Base-by-base conservation (phyloP, 2,329 filamentous ascomycete genomes). In the Fusarium domesticum region DNA sequence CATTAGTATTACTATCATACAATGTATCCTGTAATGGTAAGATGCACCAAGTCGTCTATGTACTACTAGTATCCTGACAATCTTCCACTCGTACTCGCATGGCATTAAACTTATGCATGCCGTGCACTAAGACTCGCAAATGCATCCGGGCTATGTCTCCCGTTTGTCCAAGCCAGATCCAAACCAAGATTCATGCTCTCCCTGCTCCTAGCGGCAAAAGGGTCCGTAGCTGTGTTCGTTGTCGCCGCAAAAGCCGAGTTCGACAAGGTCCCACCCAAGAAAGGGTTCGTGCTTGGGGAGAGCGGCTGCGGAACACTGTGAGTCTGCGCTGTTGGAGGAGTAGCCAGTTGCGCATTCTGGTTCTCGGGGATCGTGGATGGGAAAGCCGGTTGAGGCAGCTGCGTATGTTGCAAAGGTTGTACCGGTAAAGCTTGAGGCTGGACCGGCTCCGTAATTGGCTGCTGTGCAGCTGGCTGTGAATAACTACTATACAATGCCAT, bases 111-210 rank as follows among this genome's bases (percentile, higher is more conserved):
- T 68, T 56, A 75, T 60, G 63, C 68, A 58, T 78, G 75, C 53
- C 77, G 71, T 40, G 85, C 81, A 58, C 85, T 89, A 51, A 91
- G 70, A 39, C 84, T 87, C 3, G 86, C 81, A 73, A 90, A 91
- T 12, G 87, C 87, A 65, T 91, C 87, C 4, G 87, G 87, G 57
- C 85, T 89, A 60, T 90, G 86, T 33, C 87, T 73, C 8, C 87
- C 87, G 56, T 83, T 84, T 57, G 74, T 74, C 79, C 79, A 83
- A 35, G 78, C 75, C 72, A 83, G 77, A 43, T 80, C 80, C 64
- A 81, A 73, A 32, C 85, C 78, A 53, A 82, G 75, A 43, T 74
- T 80, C 63, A 88, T 80, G 64, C 86, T 90, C 60, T 90, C 87
- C 37, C 85, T 77, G 58, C 85, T 90, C 48, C 49, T 52, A 45